These are phyloP conservation scores for Picochlorum costavermella DNA, from an alignment of 139 green algal genomes.

Conservation along the genomic window DNA sequence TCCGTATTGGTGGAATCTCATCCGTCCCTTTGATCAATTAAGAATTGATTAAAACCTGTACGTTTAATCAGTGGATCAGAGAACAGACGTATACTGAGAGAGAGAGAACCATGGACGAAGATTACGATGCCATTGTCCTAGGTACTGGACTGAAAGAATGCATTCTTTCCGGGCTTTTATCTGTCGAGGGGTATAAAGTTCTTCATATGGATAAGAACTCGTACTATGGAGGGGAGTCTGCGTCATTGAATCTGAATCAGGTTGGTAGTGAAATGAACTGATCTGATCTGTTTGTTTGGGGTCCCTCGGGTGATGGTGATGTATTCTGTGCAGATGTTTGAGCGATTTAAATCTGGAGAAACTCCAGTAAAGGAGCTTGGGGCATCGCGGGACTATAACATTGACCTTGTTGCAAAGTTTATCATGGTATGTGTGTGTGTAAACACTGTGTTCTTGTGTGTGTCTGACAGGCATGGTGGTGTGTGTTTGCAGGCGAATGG, in stretches of 20 bases:
- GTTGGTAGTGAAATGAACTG: constrained; percentile 23
- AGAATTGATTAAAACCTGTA: too few species aligned
- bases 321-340: constrained; percentile 65
- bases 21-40: too few species aligned
- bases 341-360: constrained; percentile 75
- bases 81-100: too few species aligned
- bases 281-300: neutral
- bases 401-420: constrained; percentile 98
- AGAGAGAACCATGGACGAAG: constrained; percentile 69
- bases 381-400: constrained; percentile 88
- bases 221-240: constrained; percentile 95
- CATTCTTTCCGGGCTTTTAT: constrained; percentile 92
- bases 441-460: constrained; percentile 27
- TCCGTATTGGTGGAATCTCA: too few species aligned
- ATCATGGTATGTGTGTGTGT: constrained; percentile 74
- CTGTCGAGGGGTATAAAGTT: constrained; percentile 87
- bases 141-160: constrained; percentile 99
- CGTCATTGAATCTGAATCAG: constrained; percentile 91
- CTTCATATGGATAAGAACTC: constrained; percentile 98
- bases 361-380: constrained; percentile 60
- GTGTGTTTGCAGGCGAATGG: constrained; percentile 40
- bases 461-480: neutral
- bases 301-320: neutral
- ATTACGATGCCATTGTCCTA: constrained; percentile 96
- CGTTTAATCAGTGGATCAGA: too few species aligned